A percentile compares a stretch with the other conserved stretches of the same genome.
Evolutionary conservation across 306 rosid species (phyloP).

Genomic region (Psophocarpus tetragonolobus): DNA sequence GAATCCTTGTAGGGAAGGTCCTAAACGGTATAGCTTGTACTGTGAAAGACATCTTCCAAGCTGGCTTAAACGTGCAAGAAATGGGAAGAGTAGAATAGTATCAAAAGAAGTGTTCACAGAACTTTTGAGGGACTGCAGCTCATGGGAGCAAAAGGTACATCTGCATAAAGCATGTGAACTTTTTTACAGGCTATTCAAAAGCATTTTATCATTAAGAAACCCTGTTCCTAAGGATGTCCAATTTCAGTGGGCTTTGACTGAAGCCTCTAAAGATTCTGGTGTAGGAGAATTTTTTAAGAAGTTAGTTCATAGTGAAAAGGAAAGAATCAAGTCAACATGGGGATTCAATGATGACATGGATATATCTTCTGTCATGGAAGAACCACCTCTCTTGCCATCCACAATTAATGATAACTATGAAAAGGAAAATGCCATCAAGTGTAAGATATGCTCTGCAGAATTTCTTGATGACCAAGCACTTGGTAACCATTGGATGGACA

Average conservation of each 20-base stretch:
- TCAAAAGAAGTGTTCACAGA: constrained; percentile 93
- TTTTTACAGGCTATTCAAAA: constrained; percentile 90
- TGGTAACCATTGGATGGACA: constrained; percentile 91
- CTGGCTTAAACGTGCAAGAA: constrained; percentile 99
- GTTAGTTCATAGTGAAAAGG: constrained; percentile 82
- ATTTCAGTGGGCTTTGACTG: constrained; percentile 94
- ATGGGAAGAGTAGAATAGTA: constrained; percentile 93
- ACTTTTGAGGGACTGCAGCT: constrained; percentile 68
- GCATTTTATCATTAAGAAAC: constrained; percentile 86
- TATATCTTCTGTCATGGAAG: constrained; percentile 52
- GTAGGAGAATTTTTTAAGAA: constrained; percentile 67
- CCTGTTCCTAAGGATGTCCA: constrained; percentile 94
- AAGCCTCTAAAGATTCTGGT: constrained; percentile 75
- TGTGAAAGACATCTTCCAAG: constrained; percentile 95
- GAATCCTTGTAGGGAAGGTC: constrained; percentile 76
- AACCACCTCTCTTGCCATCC: constrained; percentile 55
- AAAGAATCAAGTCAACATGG: constrained; percentile 71
- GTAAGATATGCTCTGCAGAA: constrained; percentile 78
- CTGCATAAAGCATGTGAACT: constrained; percentile 96
- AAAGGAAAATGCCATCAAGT: constrained; percentile 56
- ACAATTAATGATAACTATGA: constrained; percentile 44
- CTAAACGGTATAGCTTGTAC: constrained; percentile 76
- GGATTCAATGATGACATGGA: constrained; percentile 70
- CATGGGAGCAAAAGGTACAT: constrained; percentile 65
- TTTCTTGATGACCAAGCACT: constrained; percentile 77